Evolutionary conservation across 257 asterid species (phyloP), one percentile per base, ranked within the genome.

Genomic region (Rehmannia glutinosa): DNA sequence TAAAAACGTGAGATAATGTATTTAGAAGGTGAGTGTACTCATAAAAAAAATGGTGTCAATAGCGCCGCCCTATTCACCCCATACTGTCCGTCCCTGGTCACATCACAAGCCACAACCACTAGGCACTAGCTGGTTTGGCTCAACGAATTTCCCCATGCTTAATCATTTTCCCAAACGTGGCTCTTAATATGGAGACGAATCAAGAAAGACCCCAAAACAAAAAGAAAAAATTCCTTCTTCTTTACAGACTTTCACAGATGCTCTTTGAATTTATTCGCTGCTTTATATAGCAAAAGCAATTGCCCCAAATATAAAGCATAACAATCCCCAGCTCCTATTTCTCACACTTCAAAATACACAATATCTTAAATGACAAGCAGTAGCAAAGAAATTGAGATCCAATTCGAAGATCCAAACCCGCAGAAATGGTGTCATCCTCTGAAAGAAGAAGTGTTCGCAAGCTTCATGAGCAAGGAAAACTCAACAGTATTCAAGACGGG

Each of bases 371-470:
- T 85, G 90, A n/a, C n/a, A n/a, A 66, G 52, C 60, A 82, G 78
- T 64, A 45, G 35, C 77, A 81, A 64, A 42, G 81, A 81, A 43
- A 5, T 89, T 50, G 89, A 83, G 67, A 78, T 82, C 68, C 68
- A 41, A 16, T 79, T 79, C 4, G 91, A 81, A 70, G 92, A 83
- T 64, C 79, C 74, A 2, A 78, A 63, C 50, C 84, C 82, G 5
- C 71, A 56, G 11, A 91, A 84, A 91, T 88, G 97, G 97, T 70
- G 89, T 25, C 75, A 83, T 20, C 86, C 90, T 16, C 46, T 91
- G 17, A 88, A 85, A 68, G 94, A 86, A 79, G 91, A 86, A 1
- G 84, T 45, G 0, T 86, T 86, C 63, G 59, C 79, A 7, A 25
- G 45, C 20, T 76, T 82, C 4, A 72, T 73, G 75, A 79, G 68